Base-by-base conservation (phyloP, 371 early-diverging fungal genomes). In the Fennellomyces sp. region DNA sequence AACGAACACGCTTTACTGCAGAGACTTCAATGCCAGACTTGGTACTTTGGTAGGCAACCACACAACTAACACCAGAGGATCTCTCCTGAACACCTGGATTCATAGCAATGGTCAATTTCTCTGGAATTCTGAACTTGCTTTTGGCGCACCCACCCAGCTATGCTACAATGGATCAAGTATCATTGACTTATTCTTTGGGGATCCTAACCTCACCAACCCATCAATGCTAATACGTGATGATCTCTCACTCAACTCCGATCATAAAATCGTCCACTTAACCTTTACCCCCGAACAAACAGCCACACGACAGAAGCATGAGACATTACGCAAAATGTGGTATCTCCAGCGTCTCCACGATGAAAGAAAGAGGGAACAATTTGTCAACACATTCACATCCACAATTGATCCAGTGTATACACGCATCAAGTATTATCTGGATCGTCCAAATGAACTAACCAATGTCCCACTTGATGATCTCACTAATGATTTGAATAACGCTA, bases 111-210 rank as follows among this genome's bases (percentile, higher is more conserved):
- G n/a, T n/a, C n/a, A n/a, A n/a, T n/a, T n/a, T n/a, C n/a, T n/a
- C n/a, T n/a, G n/a, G n/a, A n/a, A n/a, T n/a, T n/a, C n/a, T n/a
- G n/a, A n/a, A n/a, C n/a, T n/a, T n/a, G n/a, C n/a, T n/a, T n/a
- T n/a, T n/a, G n/a, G n/a, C n/a, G n/a, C n/a, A 36, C n/a, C 36
- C 36, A 36, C 36, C n/a, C 36, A 36, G 36, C 36, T n/a, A n/a
- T n/a, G n/a, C n/a, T n/a, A n/a, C n/a, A n/a, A n/a, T 6, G 60
- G 60, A 13, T 38, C 52, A 3, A 60, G 52, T 31, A 60, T 60
- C 6, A 45, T 60, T 2, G 60, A 60, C 30, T 29, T 51, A 2
- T 60, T 60, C n/a, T 12, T 60, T 31, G 36, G n/a, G 36, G 36
- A 11, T 36, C 10, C n/a, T 8, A 8, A 8, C 36, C 21, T 47